Evolutionary conservation across 225 moss, liverwort and hornwort genomes (phyloP), one percentile per base, ranked within the genome.

Genomic region (Pseudisothecium myosuroides): DNA sequence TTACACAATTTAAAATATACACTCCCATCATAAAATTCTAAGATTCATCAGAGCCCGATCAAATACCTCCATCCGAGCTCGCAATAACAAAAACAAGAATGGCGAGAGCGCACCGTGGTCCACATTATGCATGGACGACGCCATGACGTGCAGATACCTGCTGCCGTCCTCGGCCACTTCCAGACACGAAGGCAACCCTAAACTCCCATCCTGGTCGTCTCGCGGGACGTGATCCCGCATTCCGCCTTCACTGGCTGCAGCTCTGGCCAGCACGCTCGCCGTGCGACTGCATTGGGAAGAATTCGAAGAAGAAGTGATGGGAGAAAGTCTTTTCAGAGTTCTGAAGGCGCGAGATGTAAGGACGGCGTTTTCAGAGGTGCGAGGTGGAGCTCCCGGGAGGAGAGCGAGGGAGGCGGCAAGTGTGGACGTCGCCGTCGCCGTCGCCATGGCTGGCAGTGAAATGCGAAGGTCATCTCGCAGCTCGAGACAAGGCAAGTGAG

Each of bases 81-180:
- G 50, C 16, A 65, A 34, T 34, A 4, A 34, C 27, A 56, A 65
- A 17, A 55, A 36, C 10, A 54, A 88, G 54, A 85, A 77, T 69
- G 78, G 49, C 16, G 54, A 55, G 55, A 28, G 27, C 91, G 90
- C 85, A 94, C 94, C 94, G 45, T 92, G 84, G 85, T 94, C 94
- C 72, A 94, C 94, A 89, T 94, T 94, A 22, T 94, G 91, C 92
- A 92, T 82, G 71, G 94, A 94, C 65, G 94, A 92, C 59, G 92
- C 92, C 94, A 92, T 92, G 85, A 92, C 92, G 76, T 91, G 92
- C 85, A 94, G 45, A 60, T 86, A 91, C 87, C 79, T 90, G 92
- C 90, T 90, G 34, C 92, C 91, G 67, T 91, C 90, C 64, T 88
- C 79, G 66, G 90, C 90, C 49, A 94, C 82, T 88, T 94, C 92